Percentiles rank a stretch among this genome's conserved stretches.
phyloP scores from a whole-genome alignment of 352 stramenopile species.

The Aphanomyces stellatus region DNA sequence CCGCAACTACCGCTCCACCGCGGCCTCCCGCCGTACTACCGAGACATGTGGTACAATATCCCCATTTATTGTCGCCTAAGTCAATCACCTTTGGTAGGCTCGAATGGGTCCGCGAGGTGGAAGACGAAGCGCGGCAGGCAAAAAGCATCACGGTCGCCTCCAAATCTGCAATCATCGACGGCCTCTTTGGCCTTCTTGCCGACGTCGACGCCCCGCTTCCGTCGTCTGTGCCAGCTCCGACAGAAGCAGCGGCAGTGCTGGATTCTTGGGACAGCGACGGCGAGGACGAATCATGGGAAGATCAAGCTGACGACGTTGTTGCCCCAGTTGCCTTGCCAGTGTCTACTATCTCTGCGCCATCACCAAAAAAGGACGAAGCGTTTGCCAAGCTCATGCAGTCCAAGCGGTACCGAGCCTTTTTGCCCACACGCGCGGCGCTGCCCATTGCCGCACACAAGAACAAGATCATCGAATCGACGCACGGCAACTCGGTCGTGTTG shows the following conservation, averaged over 20 bases:
- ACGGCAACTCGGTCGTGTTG: conserved; percentile 84
- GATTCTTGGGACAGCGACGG: conserved; percentile 17
- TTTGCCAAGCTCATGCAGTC: conserved; percentile 33
- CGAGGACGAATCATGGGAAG: background rate
- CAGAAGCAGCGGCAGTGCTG: background rate
- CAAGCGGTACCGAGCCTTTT: conserved; percentile 32
- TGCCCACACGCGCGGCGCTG: conserved; percentile 41
- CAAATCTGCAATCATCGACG: conserved; percentile 3
- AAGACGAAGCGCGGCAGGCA: conserved; percentile 29
- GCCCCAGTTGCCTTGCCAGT: conserved; percentile 21
- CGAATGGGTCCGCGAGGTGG: conserved; percentile 39
- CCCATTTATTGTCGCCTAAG: too few species aligned
- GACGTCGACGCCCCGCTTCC: background rate
- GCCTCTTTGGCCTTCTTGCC: background rate
- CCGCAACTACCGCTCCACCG: conserved; percentile 81
- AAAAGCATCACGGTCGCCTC: conserved; percentile 20
- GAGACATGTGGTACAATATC: conserved; percentile 79
- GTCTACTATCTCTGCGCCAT: conserved; percentile 15
- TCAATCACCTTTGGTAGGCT: conserved; percentile 22
- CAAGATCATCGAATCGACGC: conserved; percentile 75
- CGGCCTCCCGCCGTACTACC: conserved; percentile 81
- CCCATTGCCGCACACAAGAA: conserved; percentile 70
- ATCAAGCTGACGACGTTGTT: conserved; percentile 23
- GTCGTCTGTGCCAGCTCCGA: background rate
- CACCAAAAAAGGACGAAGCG: conserved; percentile 18